Percentiles rank a stretch among this genome's conserved stretches.
Evolutionary conservation across 176 grass and related monocot species (phyloP).

Genomic region (Phoenix roebelenii): DNA sequence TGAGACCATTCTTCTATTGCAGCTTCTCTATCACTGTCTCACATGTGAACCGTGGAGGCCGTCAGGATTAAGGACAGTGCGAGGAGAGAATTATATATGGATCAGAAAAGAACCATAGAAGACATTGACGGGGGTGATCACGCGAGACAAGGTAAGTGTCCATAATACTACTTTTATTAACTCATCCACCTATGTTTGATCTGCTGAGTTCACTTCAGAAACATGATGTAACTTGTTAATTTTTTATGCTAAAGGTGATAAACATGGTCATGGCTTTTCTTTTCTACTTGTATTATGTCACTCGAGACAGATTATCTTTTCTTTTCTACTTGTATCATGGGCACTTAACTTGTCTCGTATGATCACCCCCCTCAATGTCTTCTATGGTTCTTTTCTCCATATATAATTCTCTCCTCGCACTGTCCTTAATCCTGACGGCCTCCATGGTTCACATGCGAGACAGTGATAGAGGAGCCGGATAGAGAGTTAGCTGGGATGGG

Average conservation of each 20-base stretch:
- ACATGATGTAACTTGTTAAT: constrained; percentile 19
- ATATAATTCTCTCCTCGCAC: constrained; percentile 20
- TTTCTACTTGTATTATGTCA: too few species aligned
- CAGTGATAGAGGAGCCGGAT: too few species aligned
- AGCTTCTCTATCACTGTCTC: too few species aligned
- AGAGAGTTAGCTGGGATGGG: too few species aligned
- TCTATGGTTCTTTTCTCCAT: constrained; percentile 26
- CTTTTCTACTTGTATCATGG: neutral
- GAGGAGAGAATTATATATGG: constrained; percentile 22
- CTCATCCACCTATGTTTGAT: neutral
- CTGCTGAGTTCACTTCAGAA: constrained; percentile 32
- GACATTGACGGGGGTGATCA: constrained; percentile 51
- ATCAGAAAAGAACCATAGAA: constrained; percentile 27
- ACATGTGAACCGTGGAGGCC: neutral
- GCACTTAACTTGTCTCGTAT: constrained; percentile 38
- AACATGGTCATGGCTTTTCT: too few species aligned
- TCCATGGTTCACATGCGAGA: neutral
- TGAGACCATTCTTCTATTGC: too few species aligned
- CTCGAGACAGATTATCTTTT: too few species aligned
- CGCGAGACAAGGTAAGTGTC: constrained; percentile 33
- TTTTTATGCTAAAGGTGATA: too few species aligned
- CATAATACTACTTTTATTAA: neutral
- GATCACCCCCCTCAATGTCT: constrained; percentile 46
- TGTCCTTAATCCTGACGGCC: neutral
- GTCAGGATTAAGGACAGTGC: neutral